phyloP scores from a whole-genome alignment of 495 filamentous ascomycete genomes.

The Cladorrhinum samala region DNA sequence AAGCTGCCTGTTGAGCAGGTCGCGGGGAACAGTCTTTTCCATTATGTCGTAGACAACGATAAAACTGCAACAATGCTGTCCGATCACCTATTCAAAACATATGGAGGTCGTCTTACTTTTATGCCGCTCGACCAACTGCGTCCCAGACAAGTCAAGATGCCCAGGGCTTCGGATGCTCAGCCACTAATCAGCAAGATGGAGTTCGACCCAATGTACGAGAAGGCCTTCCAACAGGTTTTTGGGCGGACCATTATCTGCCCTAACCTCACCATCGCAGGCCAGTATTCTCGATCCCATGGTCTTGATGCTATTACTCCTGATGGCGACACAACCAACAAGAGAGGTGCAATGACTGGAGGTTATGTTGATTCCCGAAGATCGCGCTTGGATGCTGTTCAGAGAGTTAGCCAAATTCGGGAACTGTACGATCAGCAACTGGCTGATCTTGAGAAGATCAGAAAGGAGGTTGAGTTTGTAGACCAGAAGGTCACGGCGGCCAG shows the following conservation, averaged over 20 bases:
- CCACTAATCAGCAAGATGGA: conserved; percentile 81
- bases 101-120: conserved; percentile 85
- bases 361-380: conserved; percentile 80
- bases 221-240: conserved; percentile 88
- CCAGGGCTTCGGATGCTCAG: conserved; percentile 77
- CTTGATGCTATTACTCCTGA: conserved; percentile 91
- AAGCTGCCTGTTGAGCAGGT: conserved; percentile 87
- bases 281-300: conserved; percentile 84
- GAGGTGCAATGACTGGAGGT: conserved; percentile 89
- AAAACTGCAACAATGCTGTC: conserved; percentile 76
- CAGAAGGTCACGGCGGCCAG: conserved; percentile 80
- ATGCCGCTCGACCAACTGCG: conserved; percentile 83
- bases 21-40: conserved; percentile 87
- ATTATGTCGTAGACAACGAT: conserved; percentile 93
- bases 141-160: conserved; percentile 63
- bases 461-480: conserved; percentile 66
- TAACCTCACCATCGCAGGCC: conserved; percentile 72
- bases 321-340: conserved; percentile 87
- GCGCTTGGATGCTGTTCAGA: conserved; percentile 73
- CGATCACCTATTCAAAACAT: conserved; percentile 70
- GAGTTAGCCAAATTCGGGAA: conserved; percentile 66
- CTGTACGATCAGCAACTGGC: conserved; percentile 61
- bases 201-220: conserved; percentile 70
- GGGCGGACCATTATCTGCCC: conserved; percentile 93
- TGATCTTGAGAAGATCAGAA: conserved; percentile 33